Evolutionary conservation across 805 yeast genomes (phyloP).

Genomic region (Peterozyma toletana): DNA sequence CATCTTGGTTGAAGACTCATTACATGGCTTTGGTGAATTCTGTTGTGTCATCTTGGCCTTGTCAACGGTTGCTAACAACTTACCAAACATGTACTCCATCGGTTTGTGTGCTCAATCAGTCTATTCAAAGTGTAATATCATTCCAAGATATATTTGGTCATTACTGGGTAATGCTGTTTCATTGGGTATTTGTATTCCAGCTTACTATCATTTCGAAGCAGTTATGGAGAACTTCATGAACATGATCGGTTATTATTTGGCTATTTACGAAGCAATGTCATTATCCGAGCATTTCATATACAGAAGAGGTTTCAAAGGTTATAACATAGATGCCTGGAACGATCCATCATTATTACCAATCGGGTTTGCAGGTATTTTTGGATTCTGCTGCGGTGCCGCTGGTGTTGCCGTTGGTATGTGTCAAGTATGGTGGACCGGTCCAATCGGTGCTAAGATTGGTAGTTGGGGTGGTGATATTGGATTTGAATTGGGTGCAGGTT

Average conservation of each 20-base stretch:
- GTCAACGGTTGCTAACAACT: conserved; percentile 24
- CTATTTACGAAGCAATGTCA: conserved; percentile 25
- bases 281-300: conserved; percentile 23
- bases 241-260: conserved; percentile 25
- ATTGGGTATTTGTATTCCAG: conserved; percentile 26
- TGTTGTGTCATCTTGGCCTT: conserved; percentile 24
- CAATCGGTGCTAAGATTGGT: conserved; percentile 20
- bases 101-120: conserved; percentile 23
- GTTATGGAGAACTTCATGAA: conserved; percentile 26
- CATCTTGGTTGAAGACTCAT: conserved; percentile 20
- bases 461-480: conserved; percentile 23
- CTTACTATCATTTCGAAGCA: conserved; percentile 23
- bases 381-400: conserved; percentile 23
- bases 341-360: conserved; percentile 19
- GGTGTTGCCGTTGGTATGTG: conserved; percentile 26
- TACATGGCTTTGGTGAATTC: conserved; percentile 26
- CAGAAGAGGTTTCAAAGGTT: conserved; percentile 22
- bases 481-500: conserved; percentile 22
- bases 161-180: conserved; percentile 23
- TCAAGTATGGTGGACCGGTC: conserved; percentile 27
- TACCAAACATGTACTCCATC: conserved; percentile 27
- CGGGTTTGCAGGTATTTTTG: conserved; percentile 24
- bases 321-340: conserved; percentile 20
- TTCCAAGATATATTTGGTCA: conserved; percentile 29
- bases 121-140: conserved; percentile 23